A percentile compares a stretch with the other conserved stretches of the same genome.
Conservation (phyloP, 805 yeast genomes). For the Yueomyces sp. region DNA sequence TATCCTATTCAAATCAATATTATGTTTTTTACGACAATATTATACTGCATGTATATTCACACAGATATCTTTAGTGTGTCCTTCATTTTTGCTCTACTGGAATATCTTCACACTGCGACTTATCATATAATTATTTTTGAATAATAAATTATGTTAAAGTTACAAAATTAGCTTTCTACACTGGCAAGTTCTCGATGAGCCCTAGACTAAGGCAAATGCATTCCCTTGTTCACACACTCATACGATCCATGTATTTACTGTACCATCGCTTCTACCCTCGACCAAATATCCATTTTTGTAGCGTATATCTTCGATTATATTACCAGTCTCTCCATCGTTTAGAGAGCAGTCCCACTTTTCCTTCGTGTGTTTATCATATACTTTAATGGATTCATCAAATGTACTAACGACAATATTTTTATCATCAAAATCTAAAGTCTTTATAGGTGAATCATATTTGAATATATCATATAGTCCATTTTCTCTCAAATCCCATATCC, state of each 20-base stretch:
- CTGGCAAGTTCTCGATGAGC: too few species aligned
- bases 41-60: too few species aligned
- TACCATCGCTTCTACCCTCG: slow-evolving; percentile 51
- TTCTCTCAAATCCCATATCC: slow-evolving; percentile 63
- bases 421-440: slow-evolving; percentile 45
- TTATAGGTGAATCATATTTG: slow-evolving; percentile 44
- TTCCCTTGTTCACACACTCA: too few species aligned
- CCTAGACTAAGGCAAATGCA: too few species aligned
- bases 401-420: slow-evolving; percentile 41
- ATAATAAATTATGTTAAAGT: too few species aligned
- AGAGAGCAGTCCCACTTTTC: slow-evolving; percentile 42
- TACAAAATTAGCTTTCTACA: too few species aligned
- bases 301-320: slow-evolving; percentile 28
- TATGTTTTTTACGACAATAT: too few species aligned
- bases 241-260: slow-evolving; percentile 50
- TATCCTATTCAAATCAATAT: too few species aligned
- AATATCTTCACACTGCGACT: too few species aligned
- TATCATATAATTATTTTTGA: too few species aligned
- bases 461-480: slow-evolving; percentile 50
- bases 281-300: slow-evolving; percentile 54
- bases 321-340: slow-evolving; percentile 7
- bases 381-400: slow-evolving; percentile 35
- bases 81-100: too few species aligned
- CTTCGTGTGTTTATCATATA: slow-evolving; percentile 43
- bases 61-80: too few species aligned